Base-by-base conservation (phyloP, 192 early-diverging fungal genomes). In the Linderina pennispora region DNA sequence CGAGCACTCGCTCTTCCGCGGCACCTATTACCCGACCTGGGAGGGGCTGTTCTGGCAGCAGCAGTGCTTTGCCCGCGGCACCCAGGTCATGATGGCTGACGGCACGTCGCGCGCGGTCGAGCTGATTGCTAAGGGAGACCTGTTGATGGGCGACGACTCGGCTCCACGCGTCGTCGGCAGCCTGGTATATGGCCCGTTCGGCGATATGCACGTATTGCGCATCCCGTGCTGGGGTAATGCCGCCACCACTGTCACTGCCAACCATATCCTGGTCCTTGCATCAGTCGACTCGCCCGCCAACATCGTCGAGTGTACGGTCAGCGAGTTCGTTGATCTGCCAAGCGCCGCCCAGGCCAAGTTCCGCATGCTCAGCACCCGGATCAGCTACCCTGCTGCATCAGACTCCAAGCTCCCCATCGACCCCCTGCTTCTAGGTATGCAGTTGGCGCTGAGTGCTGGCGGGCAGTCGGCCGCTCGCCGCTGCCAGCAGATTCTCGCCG, bases 21-120 rank as follows among this genome's bases (percentile, higher is more conserved):
- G 92, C 11, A 99, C 96, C 2, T 94, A 94, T 59, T 96, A 95
- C 70, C 86, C 91, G 14, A 93, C 94, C 4, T 99, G 96, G 96
- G 90, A 96, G 66, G 96, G 96, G 74, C 80, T 97, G 18, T 98
- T 95, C 83, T 96, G 91, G 92, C 87, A 93, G 62, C 87, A 89
- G 61, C 83, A 82, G 15, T 78, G 58, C 46, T 65, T 74, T 49
- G 51, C 55, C 2, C 63, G 59, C 1, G 63, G 59, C 28, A 66
- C 60, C 13, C 11, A 24, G 36, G 45, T 70, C 45, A 40, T 68
- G 16, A 41, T 56, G 23, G 48, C 45, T n/a, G 58, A 65, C 32
- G 76, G 76, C 15, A 33, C 39, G 14, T 4, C 41, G 17, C 39
- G 50, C n/a, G 21, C 42, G 28, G 70, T 68, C 4, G 56, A 62